phyloP scores from a whole-genome alignment of 1,284 basidiomycete species.

The Boletus semigastroideus region DNA sequence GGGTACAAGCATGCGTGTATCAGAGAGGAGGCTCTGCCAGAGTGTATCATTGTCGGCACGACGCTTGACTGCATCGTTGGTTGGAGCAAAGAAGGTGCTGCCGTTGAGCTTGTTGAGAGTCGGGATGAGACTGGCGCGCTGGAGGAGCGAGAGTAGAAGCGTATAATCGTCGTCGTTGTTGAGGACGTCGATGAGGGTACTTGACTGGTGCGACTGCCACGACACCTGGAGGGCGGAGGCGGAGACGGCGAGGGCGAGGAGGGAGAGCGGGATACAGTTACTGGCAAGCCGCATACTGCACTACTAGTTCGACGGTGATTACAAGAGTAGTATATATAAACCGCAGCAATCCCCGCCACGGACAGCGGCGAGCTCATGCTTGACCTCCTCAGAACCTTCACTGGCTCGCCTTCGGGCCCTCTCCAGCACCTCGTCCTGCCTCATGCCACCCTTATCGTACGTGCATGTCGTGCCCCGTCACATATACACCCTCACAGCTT shows the following conservation, averaged over 20 bases:
- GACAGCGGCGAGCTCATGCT: constrained; percentile 45
- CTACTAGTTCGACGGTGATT: too few relatives aligned
- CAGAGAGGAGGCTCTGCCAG: constrained; percentile 48
- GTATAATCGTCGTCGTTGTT: constrained; percentile 76
- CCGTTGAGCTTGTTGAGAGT: constrained; percentile 85
- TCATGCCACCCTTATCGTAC: constrained; percentile 56
- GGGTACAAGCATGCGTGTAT: constrained; percentile 36
- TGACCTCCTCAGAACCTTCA: constrained; percentile 54
- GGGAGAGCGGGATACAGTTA: constrained; percentile 37
- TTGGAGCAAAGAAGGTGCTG: constrained; percentile 92
- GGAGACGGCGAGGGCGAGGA: constrained; percentile 35
- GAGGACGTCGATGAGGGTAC: constrained; percentile 74
- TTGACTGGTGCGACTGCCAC: constrained; percentile 36
- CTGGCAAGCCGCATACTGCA: constrained; percentile 42
- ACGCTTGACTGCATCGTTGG: constrained; percentile 81
- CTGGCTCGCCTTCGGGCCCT: constrained; percentile 55
- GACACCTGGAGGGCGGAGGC: constrained; percentile 34
- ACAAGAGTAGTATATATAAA: constrained; percentile 6
- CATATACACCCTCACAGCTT: not conserved
- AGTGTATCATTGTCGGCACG: constrained; percentile 44
- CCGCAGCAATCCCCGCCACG: constrained; percentile 1
- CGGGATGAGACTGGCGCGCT: constrained; percentile 86
- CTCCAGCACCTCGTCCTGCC: constrained; percentile 58
- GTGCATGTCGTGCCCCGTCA: constrained; percentile 24
- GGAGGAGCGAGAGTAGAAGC: constrained; percentile 78